Conservation (phyloP, 2,329 filamentous ascomycete species). For the Phialocephala subalpina region DNA sequence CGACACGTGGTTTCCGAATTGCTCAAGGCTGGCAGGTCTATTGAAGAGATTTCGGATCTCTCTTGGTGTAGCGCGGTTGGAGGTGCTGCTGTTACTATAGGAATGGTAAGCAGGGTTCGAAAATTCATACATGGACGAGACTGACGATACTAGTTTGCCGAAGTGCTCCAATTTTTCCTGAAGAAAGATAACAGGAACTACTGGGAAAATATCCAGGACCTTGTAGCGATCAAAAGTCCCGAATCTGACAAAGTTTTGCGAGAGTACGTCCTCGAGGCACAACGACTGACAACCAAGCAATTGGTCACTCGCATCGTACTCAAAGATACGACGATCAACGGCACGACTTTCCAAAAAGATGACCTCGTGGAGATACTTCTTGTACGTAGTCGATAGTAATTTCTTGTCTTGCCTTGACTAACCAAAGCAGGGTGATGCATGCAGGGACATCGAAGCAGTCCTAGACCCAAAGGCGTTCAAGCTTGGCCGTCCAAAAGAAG, state of each 20-base stretch:
- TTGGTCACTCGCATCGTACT: conserved; percentile 4
- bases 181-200: conserved; percentile 10
- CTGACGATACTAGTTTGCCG: conserved; percentile 12
- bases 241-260: conserved; percentile 10
- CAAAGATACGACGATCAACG: not conserved
- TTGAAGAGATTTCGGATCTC: conserved; percentile 63
- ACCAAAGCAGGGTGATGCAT: conserved; percentile 8
- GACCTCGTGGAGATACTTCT: conserved; percentile 2
- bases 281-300: conserved; percentile 13
- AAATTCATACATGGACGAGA: not conserved
- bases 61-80: conserved; percentile 14
- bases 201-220: conserved; percentile 20
- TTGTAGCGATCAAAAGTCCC: conserved; percentile 48
- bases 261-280: conserved; percentile 19
- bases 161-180: conserved; percentile 20
- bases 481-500: conserved; percentile 67
- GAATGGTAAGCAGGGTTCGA: conserved; percentile 10
- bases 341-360: not conserved
- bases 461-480: conserved; percentile 67
- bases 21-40: conserved; percentile 66
- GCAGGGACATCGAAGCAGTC: conserved; percentile 29
- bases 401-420: not conserved
- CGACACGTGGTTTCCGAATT: conserved; percentile 69
- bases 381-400: not conserved
- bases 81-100: conserved; percentile 11